Conservation (phyloP, 73 alveolate genomes). For the Paramecium tetraurelia region DNA sequence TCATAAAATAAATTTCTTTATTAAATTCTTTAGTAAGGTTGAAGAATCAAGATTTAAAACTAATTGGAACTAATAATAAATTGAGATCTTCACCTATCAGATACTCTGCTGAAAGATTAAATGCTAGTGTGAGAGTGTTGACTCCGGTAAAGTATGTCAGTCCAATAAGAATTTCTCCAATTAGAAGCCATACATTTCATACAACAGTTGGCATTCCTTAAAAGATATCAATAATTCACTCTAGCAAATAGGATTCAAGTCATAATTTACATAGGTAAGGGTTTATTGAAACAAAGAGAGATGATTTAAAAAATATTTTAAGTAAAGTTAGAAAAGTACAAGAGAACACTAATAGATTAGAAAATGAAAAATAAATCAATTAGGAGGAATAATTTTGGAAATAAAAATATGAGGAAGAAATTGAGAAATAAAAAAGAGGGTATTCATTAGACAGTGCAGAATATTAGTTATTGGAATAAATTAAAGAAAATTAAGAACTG, state of each 20-base stretch:
- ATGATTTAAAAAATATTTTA: neutral
- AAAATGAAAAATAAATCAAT: neutral
- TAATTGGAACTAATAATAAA: neutral
- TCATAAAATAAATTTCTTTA: slow-evolving; percentile 14
- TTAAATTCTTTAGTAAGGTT: slow-evolving; percentile 2
- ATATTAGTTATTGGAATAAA: neutral
- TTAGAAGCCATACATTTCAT: neutral
- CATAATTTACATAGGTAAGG: neutral
- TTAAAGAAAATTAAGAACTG: neutral
- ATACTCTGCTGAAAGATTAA: neutral
- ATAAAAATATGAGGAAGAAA: neutral
- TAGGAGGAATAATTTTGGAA: neutral
- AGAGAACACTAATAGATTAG: neutral
- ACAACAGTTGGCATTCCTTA: neutral
- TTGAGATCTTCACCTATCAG: neutral
- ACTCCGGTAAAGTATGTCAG: neutral
- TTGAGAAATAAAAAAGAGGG: neutral
- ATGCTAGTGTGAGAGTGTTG: neutral
- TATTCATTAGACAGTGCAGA: neutral
- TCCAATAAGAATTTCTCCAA: slow-evolving; percentile 41
- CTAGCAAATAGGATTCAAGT: neutral
- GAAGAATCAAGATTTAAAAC: slow-evolving; percentile 30
- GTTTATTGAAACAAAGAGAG: neutral
- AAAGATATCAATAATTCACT: neutral
- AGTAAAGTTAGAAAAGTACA: neutral